Percentiles rank a stretch among this genome's conserved stretches.
phyloP scores from a whole-genome alignment of 108 stramenopile genomes.

The Skeletonema menzelii region DNA sequence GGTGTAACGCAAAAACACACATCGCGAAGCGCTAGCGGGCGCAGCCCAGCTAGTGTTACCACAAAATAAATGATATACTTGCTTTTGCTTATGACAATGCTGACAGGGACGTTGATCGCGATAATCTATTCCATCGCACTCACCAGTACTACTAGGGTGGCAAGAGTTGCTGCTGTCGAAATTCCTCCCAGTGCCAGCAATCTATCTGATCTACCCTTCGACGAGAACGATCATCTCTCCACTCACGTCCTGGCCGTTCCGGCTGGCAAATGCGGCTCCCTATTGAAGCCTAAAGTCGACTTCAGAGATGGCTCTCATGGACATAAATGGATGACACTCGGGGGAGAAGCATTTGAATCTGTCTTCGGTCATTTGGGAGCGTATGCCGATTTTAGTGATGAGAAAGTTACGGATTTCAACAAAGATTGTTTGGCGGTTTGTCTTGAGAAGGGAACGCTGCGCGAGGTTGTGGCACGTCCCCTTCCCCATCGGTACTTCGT shows the following conservation, averaged over 20 bases:
- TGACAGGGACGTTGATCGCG: no score
- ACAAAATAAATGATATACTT: no score
- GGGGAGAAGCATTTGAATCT: slow-evolving; percentile 25
- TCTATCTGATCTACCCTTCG: slow-evolving; percentile 41
- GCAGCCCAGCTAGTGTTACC: no score
- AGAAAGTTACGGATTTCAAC: not conserved
- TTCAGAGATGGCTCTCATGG: no score
- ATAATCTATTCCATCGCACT: no score
- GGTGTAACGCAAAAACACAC: no score
- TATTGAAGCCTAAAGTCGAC: slow-evolving; percentile 1
- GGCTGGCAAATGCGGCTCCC: slow-evolving; percentile 26
- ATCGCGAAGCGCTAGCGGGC: no score
- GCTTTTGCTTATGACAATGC: no score
- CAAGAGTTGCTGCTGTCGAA: no score
- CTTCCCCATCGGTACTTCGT: slow-evolving; percentile 37
- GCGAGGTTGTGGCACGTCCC: slow-evolving; percentile 22
- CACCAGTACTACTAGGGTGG: no score
- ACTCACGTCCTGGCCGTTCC: slow-evolving; percentile 46
- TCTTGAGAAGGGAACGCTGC: slow-evolving; percentile 42
- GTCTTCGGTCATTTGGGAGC: not conserved
- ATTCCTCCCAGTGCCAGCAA: not conserved
- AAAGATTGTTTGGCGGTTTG: slow-evolving; percentile 46
- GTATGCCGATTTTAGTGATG: not conserved
- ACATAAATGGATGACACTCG: not conserved
- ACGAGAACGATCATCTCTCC: slow-evolving; percentile 45